Evolutionary conservation across 148 eudicot species (phyloP).

Genomic region (Euryodendron excelsum): DNA sequence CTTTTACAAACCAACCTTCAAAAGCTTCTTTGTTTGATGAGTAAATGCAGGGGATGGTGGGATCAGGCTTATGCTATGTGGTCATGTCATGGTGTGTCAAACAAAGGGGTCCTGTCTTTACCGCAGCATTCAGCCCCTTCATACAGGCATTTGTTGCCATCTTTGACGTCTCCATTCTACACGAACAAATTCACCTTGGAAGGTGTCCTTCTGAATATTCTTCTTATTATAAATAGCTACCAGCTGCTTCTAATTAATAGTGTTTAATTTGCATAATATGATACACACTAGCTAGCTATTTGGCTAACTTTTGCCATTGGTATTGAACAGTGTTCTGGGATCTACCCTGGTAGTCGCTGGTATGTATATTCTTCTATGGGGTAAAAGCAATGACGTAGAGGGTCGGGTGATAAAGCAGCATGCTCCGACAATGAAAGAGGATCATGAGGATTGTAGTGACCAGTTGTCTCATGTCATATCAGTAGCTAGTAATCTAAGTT

Average conservation of each 20-base stretch:
- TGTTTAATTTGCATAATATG: neutral
- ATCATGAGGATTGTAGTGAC: constrained; percentile 14
- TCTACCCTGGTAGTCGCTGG: constrained; percentile 47
- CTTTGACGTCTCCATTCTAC: constrained; percentile 45
- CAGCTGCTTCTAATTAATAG: no score
- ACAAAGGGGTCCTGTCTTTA: constrained; percentile 63
- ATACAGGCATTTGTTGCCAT: constrained; percentile 46
- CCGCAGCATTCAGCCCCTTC: constrained; percentile 71
- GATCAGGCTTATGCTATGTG: constrained; percentile 69
- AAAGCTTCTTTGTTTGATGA: neutral
- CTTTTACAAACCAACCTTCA: no score
- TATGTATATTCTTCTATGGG: constrained; percentile 60
- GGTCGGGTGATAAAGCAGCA: constrained; percentile 14
- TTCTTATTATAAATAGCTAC: neutral
- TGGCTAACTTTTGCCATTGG: neutral
- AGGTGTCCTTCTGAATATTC: constrained; percentile 28
- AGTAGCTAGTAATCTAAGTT: neutral
- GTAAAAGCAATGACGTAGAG: constrained; percentile 38
- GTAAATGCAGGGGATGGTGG: constrained; percentile 51
- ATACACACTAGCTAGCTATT: neutral
- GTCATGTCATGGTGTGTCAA: constrained; percentile 85
- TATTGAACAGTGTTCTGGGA: constrained; percentile 48
- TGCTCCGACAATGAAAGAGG: constrained; percentile 11
- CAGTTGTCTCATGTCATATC: constrained; percentile 1
- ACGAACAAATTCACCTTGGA: constrained; percentile 64